A percentile compares a stretch with the other conserved stretches of the same genome.
These are phyloP conservation scores for Zymoseptoria brevis DNA, from an alignment of 2,329 filamentous ascomycete genomes.

Conservation along the genomic window DNA sequence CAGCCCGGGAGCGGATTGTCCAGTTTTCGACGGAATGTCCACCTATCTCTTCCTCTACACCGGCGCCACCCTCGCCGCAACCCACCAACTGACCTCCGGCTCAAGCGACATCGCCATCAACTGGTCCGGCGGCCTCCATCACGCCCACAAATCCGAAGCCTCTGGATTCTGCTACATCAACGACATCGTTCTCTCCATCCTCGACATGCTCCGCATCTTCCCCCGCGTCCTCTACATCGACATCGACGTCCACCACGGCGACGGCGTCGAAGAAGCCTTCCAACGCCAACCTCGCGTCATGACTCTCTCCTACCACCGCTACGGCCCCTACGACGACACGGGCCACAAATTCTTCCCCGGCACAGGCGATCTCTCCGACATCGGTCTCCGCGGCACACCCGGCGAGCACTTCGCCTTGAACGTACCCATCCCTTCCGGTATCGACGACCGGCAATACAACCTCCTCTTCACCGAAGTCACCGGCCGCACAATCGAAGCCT, in stretches of 20 bases:
- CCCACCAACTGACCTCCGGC: constrained; percentile 74
- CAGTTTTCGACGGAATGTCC: constrained; percentile 91
- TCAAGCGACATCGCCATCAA: constrained; percentile 95
- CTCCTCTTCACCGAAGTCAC: constrained; percentile 78
- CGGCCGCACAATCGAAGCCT: constrained; percentile 67
- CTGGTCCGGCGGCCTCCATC: constrained; percentile 93
- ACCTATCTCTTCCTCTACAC: constrained; percentile 92
- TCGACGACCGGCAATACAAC: constrained; percentile 68
- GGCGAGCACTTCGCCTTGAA: constrained; percentile 63
- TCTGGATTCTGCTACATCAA: constrained; percentile 99
- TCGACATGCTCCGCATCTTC: constrained; percentile 74
- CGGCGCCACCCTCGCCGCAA: constrained; percentile 82
- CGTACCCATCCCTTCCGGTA: constrained; percentile 60
- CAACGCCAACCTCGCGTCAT: constrained; percentile 83
- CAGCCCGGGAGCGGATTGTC: constrained; percentile 71
- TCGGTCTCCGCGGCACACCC: constrained; percentile 66
- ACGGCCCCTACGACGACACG: constrained; percentile 62
- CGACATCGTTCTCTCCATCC: constrained; percentile 89
- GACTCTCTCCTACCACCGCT: constrained; percentile 95
- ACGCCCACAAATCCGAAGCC: constrained; percentile 89
- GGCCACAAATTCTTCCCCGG: constrained; percentile 54
- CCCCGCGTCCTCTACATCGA: constrained; percentile 90
- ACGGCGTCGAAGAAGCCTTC: constrained; percentile 86
- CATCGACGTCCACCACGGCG: constrained; percentile 86
- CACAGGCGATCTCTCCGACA: constrained; percentile 59